Evolutionary conservation across 441 rosid species (phyloP).

Genomic region (Pelargonium cotyledonis): DNA sequence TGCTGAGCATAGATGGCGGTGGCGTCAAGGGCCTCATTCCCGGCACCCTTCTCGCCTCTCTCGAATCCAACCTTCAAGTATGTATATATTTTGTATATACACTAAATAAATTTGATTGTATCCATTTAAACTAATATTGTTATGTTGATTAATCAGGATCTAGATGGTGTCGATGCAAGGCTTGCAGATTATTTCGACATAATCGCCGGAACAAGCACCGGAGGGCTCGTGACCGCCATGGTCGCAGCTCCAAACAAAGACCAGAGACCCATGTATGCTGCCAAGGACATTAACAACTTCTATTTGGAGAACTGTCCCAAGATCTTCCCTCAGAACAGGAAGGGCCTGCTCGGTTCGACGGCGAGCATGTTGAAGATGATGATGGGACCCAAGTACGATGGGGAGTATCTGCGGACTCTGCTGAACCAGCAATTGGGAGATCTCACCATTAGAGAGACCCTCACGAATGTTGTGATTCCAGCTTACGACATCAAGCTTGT

Average conservation of each 20-base stretch:
- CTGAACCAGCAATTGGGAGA: slow-evolving; percentile 31
- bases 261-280: slow-evolving; percentile 45
- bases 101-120: neutral
- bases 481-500: slow-evolving; percentile 68
- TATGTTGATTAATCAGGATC: slow-evolving; percentile 22
- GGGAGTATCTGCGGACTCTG: slow-evolving; percentile 41
- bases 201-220: slow-evolving; percentile 42
- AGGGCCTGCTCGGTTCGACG: neutral
- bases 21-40: slow-evolving; percentile 34
- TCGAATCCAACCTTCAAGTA: slow-evolving; percentile 35
- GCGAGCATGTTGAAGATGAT: slow-evolving; percentile 12
- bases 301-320: slow-evolving; percentile 38
- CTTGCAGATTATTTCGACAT: slow-evolving; percentile 57
- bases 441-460: slow-evolving; percentile 41
- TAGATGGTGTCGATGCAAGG: slow-evolving; percentile 53
- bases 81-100: neutral
- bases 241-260: slow-evolving; percentile 40
- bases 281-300: slow-evolving; percentile 45
- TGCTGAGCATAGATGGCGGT: slow-evolving; percentile 36
- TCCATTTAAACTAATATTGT: too few species aligned
- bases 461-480: slow-evolving; percentile 69
- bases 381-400: slow-evolving; percentile 48
- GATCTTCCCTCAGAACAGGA: slow-evolving; percentile 47
- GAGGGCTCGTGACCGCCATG: slow-evolving; percentile 37
- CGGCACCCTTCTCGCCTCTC: slow-evolving; percentile 22